Evolutionary conservation across 2,329 filamentous ascomycete genomes (phyloP).

Genomic region (Fusarium torreyae): DNA sequence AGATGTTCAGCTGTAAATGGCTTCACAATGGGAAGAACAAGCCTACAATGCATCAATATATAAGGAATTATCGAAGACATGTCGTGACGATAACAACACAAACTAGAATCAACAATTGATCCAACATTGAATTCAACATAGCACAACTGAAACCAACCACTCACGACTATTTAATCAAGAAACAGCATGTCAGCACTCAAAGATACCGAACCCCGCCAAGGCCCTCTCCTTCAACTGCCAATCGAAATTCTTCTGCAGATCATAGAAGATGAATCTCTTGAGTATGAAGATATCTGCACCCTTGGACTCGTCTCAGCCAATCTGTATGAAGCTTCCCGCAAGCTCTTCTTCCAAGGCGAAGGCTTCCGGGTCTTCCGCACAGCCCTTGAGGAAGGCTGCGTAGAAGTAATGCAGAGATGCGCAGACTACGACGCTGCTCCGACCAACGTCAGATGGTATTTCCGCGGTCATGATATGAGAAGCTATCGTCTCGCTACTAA

Average conservation of each 20-base stretch:
- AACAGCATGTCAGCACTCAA: background rate
- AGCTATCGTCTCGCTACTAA: background rate
- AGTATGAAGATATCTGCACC: background rate
- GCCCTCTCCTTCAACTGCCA: background rate
- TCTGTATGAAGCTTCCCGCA: background rate
- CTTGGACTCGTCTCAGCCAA: background rate
- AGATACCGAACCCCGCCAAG: background rate
- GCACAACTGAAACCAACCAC: background rate
- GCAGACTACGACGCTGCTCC: background rate
- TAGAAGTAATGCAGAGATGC: slow-evolving; percentile 1
- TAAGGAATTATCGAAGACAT: background rate
- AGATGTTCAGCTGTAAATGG: background rate
- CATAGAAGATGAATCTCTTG: background rate
- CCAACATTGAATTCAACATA: background rate
- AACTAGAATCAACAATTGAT: background rate
- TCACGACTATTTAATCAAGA: too few species aligned
- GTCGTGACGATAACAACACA: background rate
- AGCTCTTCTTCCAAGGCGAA: background rate
- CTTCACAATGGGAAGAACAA: background rate
- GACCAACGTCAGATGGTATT: background rate
- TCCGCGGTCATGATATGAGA: background rate
- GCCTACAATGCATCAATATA: background rate
- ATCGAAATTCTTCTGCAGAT: background rate
- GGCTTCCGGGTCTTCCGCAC: background rate
- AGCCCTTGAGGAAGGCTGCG: background rate